Percentiles rank a stretch among this genome's conserved stretches.
Conservation (phyloP, 2,329 filamentous ascomycete genomes). For the Cladobotryum protrusum region DNA sequence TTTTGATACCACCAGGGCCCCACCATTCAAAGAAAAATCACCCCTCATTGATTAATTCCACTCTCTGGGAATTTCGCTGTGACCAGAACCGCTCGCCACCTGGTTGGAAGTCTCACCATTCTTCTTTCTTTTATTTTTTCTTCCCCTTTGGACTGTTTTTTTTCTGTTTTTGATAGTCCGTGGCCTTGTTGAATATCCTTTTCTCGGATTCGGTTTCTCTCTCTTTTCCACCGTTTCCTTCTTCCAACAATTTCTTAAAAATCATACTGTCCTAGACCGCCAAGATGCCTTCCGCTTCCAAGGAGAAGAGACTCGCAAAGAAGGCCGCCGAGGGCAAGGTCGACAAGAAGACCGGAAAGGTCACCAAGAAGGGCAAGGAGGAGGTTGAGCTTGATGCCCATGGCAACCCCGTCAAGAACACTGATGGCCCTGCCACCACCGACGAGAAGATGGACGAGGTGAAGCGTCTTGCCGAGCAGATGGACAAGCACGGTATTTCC, state of each 20-base stretch:
- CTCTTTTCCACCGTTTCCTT: conserved; percentile 6
- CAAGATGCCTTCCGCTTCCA: conserved; percentile 63
- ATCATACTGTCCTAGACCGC: conserved; percentile 15
- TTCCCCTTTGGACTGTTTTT: too few species aligned
- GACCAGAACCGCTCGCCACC: conserved; percentile 3
- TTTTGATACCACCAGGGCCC: conserved; percentile 28
- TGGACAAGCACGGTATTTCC: conserved; percentile 93
- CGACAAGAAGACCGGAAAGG: conserved; percentile 70
- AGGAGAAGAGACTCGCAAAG: conserved; percentile 67
- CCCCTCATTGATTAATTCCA: conserved; percentile 22
- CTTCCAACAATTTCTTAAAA: too few species aligned
- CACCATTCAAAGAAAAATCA: conserved; percentile 37
- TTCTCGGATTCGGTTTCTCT: too few species aligned
- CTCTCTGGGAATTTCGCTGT: neutral
- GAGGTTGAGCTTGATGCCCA: conserved; percentile 60
- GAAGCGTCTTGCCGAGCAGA: conserved; percentile 82
- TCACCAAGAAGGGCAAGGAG: conserved; percentile 64
- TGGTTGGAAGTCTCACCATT: neutral
- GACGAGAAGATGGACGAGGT: conserved; percentile 72
- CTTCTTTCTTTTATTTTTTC: conserved; percentile 14
- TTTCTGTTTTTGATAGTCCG: conserved; percentile 5
- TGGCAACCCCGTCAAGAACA: conserved; percentile 46
- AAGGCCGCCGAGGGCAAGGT: conserved; percentile 63
- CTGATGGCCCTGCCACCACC: conserved; percentile 62
- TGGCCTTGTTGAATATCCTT: too few species aligned